Evolutionary conservation across 345 rosid species (phyloP).

Genomic region (Stellera chamaejasme): DNA sequence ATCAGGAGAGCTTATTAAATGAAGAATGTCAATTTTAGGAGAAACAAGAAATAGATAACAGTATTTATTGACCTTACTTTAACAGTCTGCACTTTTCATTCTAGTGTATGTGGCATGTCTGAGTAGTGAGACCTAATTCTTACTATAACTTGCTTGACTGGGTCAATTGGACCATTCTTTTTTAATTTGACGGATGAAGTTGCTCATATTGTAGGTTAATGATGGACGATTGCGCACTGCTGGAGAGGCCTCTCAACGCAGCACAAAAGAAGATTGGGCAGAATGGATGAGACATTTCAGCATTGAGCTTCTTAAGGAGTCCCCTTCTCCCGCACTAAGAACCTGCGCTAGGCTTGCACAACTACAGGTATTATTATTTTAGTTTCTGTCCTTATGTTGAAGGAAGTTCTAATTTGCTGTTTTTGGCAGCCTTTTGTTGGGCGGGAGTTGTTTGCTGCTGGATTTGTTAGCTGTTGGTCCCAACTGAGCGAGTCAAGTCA

Average conservation of each 20-base stretch:
- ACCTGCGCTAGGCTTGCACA: constrained; percentile 98
- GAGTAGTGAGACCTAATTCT: no score
- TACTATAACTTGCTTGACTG: no score
- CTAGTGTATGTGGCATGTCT: no score
- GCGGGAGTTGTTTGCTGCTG: constrained; percentile 97
- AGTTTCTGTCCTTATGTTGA: constrained; percentile 8
- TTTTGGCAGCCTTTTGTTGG: constrained; percentile 88
- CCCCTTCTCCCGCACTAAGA: constrained; percentile 97
- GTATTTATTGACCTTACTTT: no score
- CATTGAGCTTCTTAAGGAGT: constrained; percentile 92
- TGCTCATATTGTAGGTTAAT: constrained; percentile 49
- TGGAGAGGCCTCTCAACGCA: constrained; percentile 99
- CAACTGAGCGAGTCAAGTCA: constrained; percentile 82
- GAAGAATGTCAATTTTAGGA: no score
- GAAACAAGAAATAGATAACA: no score
- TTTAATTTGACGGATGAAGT: constrained; percentile 3
- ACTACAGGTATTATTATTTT: constrained; percentile 51
- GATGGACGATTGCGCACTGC: constrained; percentile 85
- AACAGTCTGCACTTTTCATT: no score
- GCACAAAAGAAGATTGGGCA: constrained; percentile 99
- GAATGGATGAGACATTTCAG: constrained; percentile 99
- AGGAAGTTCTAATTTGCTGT: constrained; percentile 22
- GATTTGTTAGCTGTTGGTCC: constrained; percentile 99
- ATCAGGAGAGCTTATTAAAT: no score
- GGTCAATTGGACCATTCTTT: background rate